Conservation (phyloP, 768 basidiomycete species). For the Suillus lakei region DNA sequence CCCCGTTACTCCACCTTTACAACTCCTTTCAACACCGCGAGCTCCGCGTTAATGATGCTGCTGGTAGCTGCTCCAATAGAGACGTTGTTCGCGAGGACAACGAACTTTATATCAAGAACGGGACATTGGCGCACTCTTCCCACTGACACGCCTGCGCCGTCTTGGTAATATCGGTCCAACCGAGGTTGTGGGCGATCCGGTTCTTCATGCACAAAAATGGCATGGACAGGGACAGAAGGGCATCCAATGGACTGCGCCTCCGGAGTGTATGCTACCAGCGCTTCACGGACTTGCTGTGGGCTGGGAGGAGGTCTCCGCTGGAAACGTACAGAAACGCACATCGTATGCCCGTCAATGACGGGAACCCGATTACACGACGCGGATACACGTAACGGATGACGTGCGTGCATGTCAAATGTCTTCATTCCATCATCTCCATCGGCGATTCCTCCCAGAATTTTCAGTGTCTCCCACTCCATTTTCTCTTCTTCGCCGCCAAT, state of each 20-base stretch:
- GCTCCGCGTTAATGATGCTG: conserved; percentile 95
- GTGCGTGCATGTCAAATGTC: conserved; percentile 84
- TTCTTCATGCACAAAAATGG: conserved; percentile 92
- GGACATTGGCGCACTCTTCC: conserved; percentile 89
- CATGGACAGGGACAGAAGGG: conserved; percentile 84
- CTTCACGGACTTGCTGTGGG: conserved; percentile 86
- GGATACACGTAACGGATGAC: conserved; percentile 84
- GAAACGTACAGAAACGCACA: conserved; percentile 89
- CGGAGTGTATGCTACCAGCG: conserved; percentile 72
- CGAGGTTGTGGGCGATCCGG: conserved; percentile 93
- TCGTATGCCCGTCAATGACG: conserved; percentile 94
- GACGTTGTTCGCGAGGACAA: conserved; percentile 92
- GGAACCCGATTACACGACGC: conserved; percentile 95
- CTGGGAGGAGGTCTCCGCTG: conserved; percentile 77
- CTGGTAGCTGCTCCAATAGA: conserved; percentile 96
- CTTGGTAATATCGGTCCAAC: conserved; percentile 86
- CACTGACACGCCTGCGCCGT: conserved; percentile 90
- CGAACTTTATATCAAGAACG: conserved; percentile 96
- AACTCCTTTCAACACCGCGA: conserved; percentile 82
- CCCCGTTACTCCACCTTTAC: conserved; percentile 20
- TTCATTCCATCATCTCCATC: conserved; percentile 57
- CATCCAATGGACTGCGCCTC: conserved; percentile 77
- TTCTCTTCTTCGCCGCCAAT: conserved; percentile 97
- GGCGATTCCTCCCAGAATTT: conserved; percentile 88
- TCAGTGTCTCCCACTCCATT: conserved; percentile 98